Evolutionary conservation across 495 filamentous ascomycete genomes (phyloP), one percentile per base, ranked within the genome.

Genomic region (Penicillium silybi): DNA sequence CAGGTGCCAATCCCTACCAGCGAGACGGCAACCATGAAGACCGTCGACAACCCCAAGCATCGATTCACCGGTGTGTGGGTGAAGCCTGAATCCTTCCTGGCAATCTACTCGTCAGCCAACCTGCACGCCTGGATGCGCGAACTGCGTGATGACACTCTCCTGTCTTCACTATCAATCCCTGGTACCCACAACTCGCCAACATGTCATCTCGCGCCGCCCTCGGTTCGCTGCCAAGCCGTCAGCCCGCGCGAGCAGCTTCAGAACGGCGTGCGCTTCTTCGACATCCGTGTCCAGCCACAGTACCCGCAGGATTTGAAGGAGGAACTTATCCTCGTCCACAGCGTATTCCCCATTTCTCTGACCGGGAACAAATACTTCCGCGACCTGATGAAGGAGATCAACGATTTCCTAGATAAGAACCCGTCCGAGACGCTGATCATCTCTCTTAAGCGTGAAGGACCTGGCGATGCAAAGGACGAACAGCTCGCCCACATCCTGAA

Each of bases 111-210:
- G 34, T 86, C 79, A 32, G 77, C 85, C 6, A 76, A 86, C 35
- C 80, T 93, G 46, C 59, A 81, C 51, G 71, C 77, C 16, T 98
- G 93, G 93, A 97, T 97, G 90, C 60, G 72, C 44, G 74, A 82
- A 34, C 74, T 97, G 27, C 74, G 72, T 40, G 80, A 88, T 58
- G 74, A 81, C 22, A 84, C 79, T 15, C 80, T 88, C 0, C 74
- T 97, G 19, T 90, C 89, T 10, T 80, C 86, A 4, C 82, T 98
- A 26, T 90, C 85, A 39, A 95, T 98, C 53, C 95, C 93, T 2
- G 93, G 93, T 48, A 97, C 93, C 0, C 93, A 98, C 78, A 98
- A 98, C 70, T 88, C 85, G 6, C 88, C 92, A 1, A 93, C 92
- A 2, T 85, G 80, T 70, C 77, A 93, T 69, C 68, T 79, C 22